A percentile compares a stretch with the other conserved stretches of the same genome.
phyloP scores from a whole-genome alignment of 2,329 filamentous ascomycete genomes.

The Trichophyton schoenleinii region DNA sequence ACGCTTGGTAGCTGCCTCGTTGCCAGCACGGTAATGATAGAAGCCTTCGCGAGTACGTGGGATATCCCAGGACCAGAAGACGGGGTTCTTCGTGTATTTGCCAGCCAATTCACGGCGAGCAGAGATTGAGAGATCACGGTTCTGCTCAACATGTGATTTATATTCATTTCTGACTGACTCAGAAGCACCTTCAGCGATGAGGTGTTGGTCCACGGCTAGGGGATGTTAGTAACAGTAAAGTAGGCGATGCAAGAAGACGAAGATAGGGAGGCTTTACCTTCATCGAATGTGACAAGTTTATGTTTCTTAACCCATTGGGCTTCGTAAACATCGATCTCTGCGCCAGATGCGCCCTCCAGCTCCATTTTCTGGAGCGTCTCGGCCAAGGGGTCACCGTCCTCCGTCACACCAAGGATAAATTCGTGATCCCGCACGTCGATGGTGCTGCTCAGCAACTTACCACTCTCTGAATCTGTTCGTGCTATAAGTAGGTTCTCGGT shows the following conservation, averaged over 20 bases:
- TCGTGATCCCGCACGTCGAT: conserved; percentile 94
- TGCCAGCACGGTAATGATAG: conserved; percentile 62
- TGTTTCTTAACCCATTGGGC: conserved; percentile 78
- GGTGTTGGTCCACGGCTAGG: conserved; percentile 59
- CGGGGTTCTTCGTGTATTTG: conserved; percentile 51
- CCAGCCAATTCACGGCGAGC: conserved; percentile 62
- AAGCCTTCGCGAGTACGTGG: conserved; percentile 87
- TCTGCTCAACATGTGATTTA: conserved; percentile 45
- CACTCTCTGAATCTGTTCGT: conserved; percentile 88
- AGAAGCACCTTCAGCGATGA: conserved; percentile 52
- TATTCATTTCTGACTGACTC: conserved; percentile 57
- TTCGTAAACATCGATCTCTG: conserved; percentile 78
- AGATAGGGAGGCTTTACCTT: conserved; percentile 36
- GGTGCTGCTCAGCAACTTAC: conserved; percentile 75
- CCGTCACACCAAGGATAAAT: conserved; percentile 80
- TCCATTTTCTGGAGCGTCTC: conserved; percentile 90
- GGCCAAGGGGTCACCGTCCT: conserved; percentile 66
- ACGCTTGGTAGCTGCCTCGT: conserved; percentile 74
- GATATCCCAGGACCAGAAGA: conserved; percentile 82
- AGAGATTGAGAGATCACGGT: conserved; percentile 65
- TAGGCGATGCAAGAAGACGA: not conserved
- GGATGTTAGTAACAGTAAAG: not conserved
- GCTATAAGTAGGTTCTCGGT: conserved; percentile 90
- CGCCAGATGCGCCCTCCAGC: conserved; percentile 57
- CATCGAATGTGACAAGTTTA: conserved; percentile 79